Evolutionary conservation across 83 land plant species (phyloP).

Genomic region (Picea abies): DNA sequence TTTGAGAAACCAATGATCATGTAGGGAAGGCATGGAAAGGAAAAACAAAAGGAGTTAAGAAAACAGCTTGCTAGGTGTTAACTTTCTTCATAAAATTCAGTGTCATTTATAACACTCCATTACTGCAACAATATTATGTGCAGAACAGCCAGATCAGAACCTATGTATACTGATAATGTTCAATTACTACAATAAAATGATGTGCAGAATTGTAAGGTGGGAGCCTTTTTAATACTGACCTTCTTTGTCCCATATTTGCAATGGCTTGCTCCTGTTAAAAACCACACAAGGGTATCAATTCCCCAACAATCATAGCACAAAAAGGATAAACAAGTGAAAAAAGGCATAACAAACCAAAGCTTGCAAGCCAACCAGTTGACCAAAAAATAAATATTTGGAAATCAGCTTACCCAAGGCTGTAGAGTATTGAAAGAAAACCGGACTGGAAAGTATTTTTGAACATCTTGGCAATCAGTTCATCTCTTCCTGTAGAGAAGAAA

Average conservation of each 20-base stretch:
- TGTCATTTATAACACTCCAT: not conserved
- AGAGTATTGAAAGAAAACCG: constrained; percentile 87
- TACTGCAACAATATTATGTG: not conserved
- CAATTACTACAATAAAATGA: not conserved
- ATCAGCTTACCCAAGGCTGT: constrained; percentile 83
- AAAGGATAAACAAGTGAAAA: not conserved
- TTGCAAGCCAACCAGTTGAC: not conserved
- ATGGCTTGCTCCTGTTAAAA: constrained; percentile 87
- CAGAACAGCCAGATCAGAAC: no score
- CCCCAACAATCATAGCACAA: constrained; percentile 5
- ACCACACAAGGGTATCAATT: constrained; percentile 13
- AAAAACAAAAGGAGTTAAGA: not conserved
- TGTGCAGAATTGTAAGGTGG: not conserved
- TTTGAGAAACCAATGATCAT: not conserved
- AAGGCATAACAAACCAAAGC: not conserved
- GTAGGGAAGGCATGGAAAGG: no score
- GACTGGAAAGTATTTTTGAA: constrained; percentile 94
- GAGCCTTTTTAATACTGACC: constrained; percentile 34
- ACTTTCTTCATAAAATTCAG: not conserved
- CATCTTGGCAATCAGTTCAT: constrained; percentile 34
- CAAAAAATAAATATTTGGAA: not conserved
- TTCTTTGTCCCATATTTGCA: constrained; percentile 99
- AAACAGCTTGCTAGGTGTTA: not conserved
- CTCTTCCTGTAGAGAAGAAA: not conserved
- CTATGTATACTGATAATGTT: not conserved